Base-by-base conservation (phyloP, 805 yeast genomes). In the Diddensiella transvaalensis region DNA sequence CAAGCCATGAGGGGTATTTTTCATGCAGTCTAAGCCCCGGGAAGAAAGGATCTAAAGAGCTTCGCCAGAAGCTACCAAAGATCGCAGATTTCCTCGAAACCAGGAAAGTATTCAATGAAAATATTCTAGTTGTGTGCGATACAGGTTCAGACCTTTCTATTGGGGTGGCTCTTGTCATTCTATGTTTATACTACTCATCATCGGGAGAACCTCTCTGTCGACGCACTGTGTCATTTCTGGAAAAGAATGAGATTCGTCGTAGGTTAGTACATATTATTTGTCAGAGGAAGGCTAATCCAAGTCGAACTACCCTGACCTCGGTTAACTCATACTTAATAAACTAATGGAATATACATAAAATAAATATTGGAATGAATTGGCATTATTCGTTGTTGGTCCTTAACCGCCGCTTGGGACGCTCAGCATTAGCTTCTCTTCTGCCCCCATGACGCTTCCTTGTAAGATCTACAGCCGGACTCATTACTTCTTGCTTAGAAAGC, bases 301-400 rank as follows among this genome's bases (percentile, higher is more conserved):
- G 89, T 47, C 70, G 96, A 43, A 81, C 87, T 8, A 84, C 95
- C 0, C 67, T 87, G 36, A 89, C 83, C 56, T 76, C 90, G 23
- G 79, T 85, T 1, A 84, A 87, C 53, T 64, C 80, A 1, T 78
- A 54, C 51, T 55, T 83, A 24, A 76, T 83, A 80, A 75, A 67
- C 22, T 61, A 38, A 54, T 32, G 24, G 22, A 22, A 19, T 24
- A 18, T 23, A 36, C 18, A 44, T 23, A 6, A 26, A 19, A 21
- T 3, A 23, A 19, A 10, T 10, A 29, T 24, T 30, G 19, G 29
- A 19, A 29, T 22, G n/a, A 21, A 6, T 21, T 32, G 4, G 15
- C 32, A n/a, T 30, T 17, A 10, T 13, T 5, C n/a, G 11, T 38
- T 38, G 42, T 38, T 38, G 8, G 24, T 11, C 24, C 41, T 8